These are phyloP conservation scores for Mycena rebaudengoi DNA, from an alignment of 768 basidiomycete genomes.

Conservation along the genomic window DNA sequence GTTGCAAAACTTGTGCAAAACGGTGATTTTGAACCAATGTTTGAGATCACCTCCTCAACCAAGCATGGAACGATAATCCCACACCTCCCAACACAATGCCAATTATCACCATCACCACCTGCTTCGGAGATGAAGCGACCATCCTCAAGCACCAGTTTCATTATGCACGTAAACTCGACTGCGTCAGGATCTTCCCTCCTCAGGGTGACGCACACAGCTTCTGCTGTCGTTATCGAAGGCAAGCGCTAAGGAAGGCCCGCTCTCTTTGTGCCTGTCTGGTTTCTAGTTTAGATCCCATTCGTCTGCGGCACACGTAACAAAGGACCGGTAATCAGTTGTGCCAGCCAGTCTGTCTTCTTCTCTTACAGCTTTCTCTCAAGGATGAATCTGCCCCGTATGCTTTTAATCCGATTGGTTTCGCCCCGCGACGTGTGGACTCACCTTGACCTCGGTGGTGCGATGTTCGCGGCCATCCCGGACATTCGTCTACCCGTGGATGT, in stretches of 20 bases:
- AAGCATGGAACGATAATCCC: too few relatives aligned
- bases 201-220: not conserved
- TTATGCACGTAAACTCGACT: too few relatives aligned
- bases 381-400: not conserved
- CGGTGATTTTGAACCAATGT: too few relatives aligned
- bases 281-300: constrained; percentile 14
- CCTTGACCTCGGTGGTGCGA: constrained; percentile 13
- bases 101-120: too few relatives aligned
- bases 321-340: constrained; percentile 6
- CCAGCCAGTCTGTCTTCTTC: not conserved
- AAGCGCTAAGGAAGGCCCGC: too few relatives aligned
- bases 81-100: too few relatives aligned
- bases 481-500: constrained; percentile 1
- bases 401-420: constrained; percentile 15
- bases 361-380: constrained; percentile 4
- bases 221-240: not conserved
- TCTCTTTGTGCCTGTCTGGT: constrained; percentile 13
- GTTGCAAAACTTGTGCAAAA: too few relatives aligned
- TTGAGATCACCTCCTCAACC: too few relatives aligned
- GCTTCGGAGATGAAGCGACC: too few relatives aligned
- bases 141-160: too few relatives aligned
- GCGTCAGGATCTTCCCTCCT: too few relatives aligned
- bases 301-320: not conserved
- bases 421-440: constrained; percentile 14
- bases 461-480: constrained; percentile 1